Evolutionary conservation across 441 rosid genomes (phyloP).

Genomic region (Omphalea diandra): DNA sequence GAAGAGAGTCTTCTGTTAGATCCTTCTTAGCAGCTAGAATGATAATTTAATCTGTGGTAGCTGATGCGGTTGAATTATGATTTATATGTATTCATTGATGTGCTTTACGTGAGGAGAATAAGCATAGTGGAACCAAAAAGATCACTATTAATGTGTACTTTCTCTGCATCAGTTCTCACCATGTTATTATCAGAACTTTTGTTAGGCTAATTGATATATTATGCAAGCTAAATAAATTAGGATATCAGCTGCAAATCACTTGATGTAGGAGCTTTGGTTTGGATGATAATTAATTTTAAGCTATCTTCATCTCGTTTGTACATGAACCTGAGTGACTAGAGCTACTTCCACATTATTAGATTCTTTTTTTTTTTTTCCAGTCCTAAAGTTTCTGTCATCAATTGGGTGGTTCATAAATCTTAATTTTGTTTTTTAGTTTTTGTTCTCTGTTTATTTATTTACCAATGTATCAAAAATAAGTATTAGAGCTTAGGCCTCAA

Average conservation of each 20-base stretch:
- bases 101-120: background rate
- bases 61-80: background rate
- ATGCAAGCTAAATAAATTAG: background rate
- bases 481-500: background rate
- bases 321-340: background rate
- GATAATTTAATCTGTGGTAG: background rate
- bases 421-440: background rate
- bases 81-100: background rate
- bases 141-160: background rate
- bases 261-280: background rate
- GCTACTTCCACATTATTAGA: background rate
- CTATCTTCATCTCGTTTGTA: background rate
- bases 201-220: background rate
- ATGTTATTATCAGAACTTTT: background rate
- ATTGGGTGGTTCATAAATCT: background rate
- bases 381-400: background rate
- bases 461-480: too few relatives aligned
- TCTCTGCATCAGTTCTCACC: background rate
- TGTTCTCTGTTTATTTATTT: too few relatives aligned
- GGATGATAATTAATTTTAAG: background rate
- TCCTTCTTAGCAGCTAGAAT: background rate
- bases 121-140: background rate
- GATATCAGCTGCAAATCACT: background rate
- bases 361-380: background rate
- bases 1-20: conserved; percentile 4